A percentile compares a stretch with the other conserved stretches of the same genome.
phyloP scores from a whole-genome alignment of 2,329 filamentous ascomycete genomes.

The Ploettnerulaceae sp. region DNA sequence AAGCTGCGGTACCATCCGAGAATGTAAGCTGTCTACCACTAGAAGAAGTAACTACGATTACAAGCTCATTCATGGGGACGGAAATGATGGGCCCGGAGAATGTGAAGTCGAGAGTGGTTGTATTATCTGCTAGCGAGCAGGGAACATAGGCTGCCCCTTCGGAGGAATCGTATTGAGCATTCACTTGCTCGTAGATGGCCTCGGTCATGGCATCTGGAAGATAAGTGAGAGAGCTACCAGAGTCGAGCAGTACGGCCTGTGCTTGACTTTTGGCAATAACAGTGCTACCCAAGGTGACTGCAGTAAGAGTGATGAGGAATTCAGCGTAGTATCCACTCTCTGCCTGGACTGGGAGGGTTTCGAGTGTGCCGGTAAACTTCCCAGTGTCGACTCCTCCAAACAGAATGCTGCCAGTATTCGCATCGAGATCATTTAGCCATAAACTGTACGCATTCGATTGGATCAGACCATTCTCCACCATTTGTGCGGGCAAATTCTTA shows the following conservation, averaged over 20 bases:
- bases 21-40: constrained; percentile 47
- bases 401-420: constrained; percentile 61
- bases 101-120: constrained; percentile 45
- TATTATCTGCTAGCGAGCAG: constrained; percentile 45
- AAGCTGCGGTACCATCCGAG: constrained; percentile 50
- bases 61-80: constrained; percentile 55
- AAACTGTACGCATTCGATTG: constrained; percentile 66
- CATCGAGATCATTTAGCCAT: constrained; percentile 68
- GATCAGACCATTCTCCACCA: constrained; percentile 58
- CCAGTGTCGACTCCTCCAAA: constrained; percentile 70
- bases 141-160: constrained; percentile 57
- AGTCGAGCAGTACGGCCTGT: constrained; percentile 64
- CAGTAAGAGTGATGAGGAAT: constrained; percentile 66
- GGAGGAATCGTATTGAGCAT: constrained; percentile 51
- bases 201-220: constrained; percentile 53
- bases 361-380: constrained; percentile 57
- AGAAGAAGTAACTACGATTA: constrained; percentile 45
- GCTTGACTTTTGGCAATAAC: constrained; percentile 45
- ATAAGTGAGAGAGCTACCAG: constrained; percentile 63
- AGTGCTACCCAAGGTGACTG: constrained; percentile 42
- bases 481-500: constrained; percentile 62
- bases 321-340: constrained; percentile 49
- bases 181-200: constrained; percentile 53
- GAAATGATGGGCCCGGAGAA: constrained; percentile 51
- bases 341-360: constrained; percentile 62